Base-by-base conservation (phyloP, 768 basidiomycete genomes). In the Coprinopsis marcescibilis region DNA sequence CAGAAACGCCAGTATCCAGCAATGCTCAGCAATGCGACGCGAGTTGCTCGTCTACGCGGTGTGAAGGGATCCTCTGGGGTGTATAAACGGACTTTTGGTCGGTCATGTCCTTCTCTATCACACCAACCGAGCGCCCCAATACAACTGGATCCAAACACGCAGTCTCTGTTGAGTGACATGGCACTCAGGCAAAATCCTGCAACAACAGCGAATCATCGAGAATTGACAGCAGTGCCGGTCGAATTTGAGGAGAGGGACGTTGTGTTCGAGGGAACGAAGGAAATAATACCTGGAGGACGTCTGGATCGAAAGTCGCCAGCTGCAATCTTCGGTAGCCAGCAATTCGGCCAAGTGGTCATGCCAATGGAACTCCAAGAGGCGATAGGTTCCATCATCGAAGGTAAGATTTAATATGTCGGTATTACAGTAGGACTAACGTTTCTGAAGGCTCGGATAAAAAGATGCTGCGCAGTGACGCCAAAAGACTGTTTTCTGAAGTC, bases 251-350 rank as follows among this genome's bases (percentile, higher is more conserved):
- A 64, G 27, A 59, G 60, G 15, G 55, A 60, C 33, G 61, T 68
- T 46, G 61, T 66, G 20, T 57, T 65, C 24, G 58, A 17, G 7
- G 5, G 15, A 13, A 36, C 14, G 7, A 25, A 43, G 10, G 47
- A 43, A 23, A 20, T 26, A 5, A 11, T 62, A 33, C 66, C 67
- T 20, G 63, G 62, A 14, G 48, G 58, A 17, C 56, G 63, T 45
- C 57, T 52, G 52, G 53, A 69, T 54, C 59, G 76, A 61, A 86
- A 86, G 59, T 90, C 89, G 20, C 85, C 89, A 34, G 90, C 89
- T 17, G 90, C 91, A 15, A 67, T 70, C 19, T 88, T 88, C 61
- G 94, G 92, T 14, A 84, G 85, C 54, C 72, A 80, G 48, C 67
- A 75, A 34, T 73, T 89, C 39, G 88, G 89, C 7, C 67, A 81